A percentile compares a stretch with the other conserved stretches of the same genome.
Evolutionary conservation across 176 grass and related monocot genomes (phyloP).

Genomic region (Avena eriantha): DNA sequence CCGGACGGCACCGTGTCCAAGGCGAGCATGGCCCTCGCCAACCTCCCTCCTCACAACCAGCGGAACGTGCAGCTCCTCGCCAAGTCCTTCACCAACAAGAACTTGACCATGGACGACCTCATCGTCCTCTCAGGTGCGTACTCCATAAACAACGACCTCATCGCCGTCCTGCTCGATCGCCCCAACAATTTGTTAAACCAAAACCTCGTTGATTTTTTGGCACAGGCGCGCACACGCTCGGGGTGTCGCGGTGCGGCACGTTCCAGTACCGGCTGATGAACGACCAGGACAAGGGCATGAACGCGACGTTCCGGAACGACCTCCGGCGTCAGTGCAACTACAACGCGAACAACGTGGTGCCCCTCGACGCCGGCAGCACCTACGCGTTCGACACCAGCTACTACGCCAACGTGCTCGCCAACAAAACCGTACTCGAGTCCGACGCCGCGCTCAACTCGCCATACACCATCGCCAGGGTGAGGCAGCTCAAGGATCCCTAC

Average conservation of each 20-base stretch:
- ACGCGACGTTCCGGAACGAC: constrained; percentile 33
- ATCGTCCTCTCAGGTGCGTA: constrained; percentile 65
- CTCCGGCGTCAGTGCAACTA: constrained; percentile 45
- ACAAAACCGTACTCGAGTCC: constrained; percentile 51
- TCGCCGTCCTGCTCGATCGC: too few relatives aligned
- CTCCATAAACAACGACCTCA: too few relatives aligned
- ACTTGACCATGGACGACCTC: constrained; percentile 61
- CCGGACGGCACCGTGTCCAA: constrained; percentile 65
- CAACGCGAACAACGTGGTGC: constrained; percentile 27
- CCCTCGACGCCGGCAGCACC: constrained; percentile 48
- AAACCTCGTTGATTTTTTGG: not conserved
- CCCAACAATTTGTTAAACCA: too few relatives aligned
- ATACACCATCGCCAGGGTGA: constrained; percentile 14
- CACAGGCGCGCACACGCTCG: constrained; percentile 49
- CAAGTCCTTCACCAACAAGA: constrained; percentile 48
- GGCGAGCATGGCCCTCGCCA: constrained; percentile 26
- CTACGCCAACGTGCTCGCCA: constrained; percentile 55
- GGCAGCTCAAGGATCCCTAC: constrained; percentile 15
- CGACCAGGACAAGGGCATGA: constrained; percentile 45
- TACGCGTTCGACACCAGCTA: constrained; percentile 55
- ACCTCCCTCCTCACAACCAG: constrained; percentile 39
- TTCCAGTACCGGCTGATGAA: constrained; percentile 43
- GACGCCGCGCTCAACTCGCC: constrained; percentile 59
- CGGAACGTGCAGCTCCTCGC: constrained; percentile 46
- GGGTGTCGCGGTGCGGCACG: constrained; percentile 28